Conservation (phyloP, 2,329 filamentous ascomycete species). For the Colletotrichum godetiae region DNA sequence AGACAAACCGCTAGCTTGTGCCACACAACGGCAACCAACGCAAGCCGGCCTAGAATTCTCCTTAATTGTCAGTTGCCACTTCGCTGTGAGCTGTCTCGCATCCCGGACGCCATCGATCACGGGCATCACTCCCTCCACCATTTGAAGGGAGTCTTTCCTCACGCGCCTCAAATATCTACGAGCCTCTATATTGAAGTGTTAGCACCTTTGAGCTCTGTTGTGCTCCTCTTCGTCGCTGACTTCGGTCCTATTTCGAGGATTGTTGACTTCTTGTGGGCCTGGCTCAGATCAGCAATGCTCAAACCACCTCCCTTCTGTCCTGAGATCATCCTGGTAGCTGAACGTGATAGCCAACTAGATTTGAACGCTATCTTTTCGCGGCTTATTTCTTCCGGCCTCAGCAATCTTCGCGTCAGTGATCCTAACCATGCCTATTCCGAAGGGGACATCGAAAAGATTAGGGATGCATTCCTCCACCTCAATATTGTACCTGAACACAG, state of each 20-base stretch:
- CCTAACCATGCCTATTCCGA: not conserved
- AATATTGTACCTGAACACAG: not conserved
- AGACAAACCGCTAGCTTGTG: too few relatives aligned
- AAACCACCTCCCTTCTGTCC: constrained; percentile 4
- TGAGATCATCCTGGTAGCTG: not conserved
- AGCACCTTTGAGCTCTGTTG: not conserved
- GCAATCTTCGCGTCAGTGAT: not conserved
- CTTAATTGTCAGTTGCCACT: not conserved
- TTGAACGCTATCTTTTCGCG: not conserved
- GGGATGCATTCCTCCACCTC: not conserved
- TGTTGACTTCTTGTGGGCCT: not conserved
- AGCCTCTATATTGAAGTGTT: constrained; percentile 5
- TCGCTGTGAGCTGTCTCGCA: not conserved
- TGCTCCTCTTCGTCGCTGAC: not conserved
- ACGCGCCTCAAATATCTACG: not conserved
- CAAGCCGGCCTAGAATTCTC: too few relatives aligned
- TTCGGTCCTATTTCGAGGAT: not conserved
- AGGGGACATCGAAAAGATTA: not conserved
- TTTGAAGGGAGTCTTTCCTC: not conserved
- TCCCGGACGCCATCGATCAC: not conserved
- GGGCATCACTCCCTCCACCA: not conserved
- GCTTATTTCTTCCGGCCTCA: not conserved
- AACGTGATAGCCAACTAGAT: not conserved
- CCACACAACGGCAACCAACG: too few relatives aligned
- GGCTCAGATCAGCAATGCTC: constrained; percentile 5